phyloP scores from a whole-genome alignment of 2,329 filamentous ascomycete species.

The Passalora sequoiae region DNA sequence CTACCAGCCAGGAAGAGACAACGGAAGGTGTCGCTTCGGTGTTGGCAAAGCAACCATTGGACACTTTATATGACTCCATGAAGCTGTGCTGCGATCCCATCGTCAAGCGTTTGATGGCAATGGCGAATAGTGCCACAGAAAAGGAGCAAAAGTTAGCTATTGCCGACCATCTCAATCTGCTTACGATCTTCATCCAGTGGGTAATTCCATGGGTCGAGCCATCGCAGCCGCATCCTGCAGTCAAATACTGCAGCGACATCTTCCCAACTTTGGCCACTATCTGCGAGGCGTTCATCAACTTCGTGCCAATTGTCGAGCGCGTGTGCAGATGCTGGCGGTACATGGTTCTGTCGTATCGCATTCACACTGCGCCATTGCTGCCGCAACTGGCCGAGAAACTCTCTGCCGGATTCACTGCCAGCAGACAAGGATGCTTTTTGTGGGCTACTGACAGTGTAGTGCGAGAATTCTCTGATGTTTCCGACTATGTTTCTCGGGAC shows the following conservation, averaged over 20 bases:
- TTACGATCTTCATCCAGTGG: constrained; percentile 82
- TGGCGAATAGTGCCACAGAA: constrained; percentile 78
- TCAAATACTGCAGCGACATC: constrained; percentile 94
- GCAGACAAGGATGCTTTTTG: constrained; percentile 92
- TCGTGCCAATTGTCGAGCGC: constrained; percentile 83
- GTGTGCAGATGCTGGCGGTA: constrained; percentile 94
- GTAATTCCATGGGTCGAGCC: constrained; percentile 69
- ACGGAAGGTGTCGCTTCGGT: constrained; percentile 93
- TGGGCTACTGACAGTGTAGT: constrained; percentile 96
- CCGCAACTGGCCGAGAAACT: constrained; percentile 83
- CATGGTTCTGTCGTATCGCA: constrained; percentile 94
- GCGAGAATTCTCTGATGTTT: constrained; percentile 88
- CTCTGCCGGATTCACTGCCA: constrained; percentile 75
- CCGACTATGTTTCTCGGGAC: constrained; percentile 74
- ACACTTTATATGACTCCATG: constrained; percentile 75
- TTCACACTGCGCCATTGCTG: constrained; percentile 77
- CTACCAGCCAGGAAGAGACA: constrained; percentile 86
- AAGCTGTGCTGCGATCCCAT: constrained; percentile 93
- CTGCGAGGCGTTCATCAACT: constrained; percentile 78
- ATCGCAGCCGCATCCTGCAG: constrained; percentile 75
- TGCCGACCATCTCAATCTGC: constrained; percentile 87
- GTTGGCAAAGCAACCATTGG: constrained; percentile 74
- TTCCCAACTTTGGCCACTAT: constrained; percentile 83
- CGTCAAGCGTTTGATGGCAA: constrained; percentile 74
- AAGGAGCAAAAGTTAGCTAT: constrained; percentile 80